A percentile compares a stretch with the other conserved stretches of the same genome.
Conservation (phyloP, 306 rosid species). For the Lithocarpus polystachyus region DNA sequence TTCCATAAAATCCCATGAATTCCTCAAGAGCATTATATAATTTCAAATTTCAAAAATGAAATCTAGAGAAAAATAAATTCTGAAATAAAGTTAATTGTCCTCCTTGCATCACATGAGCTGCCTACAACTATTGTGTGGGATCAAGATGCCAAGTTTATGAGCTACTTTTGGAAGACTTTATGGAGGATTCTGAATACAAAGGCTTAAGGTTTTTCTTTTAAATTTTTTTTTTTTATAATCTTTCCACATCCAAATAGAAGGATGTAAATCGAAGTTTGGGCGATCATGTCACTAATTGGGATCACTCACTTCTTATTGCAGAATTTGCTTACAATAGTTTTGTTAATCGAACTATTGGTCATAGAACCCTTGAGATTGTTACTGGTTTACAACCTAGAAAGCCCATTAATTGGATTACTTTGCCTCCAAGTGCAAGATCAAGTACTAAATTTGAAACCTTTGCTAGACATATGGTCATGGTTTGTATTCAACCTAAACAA, state of each 20-base stretch:
- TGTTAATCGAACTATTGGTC: background rate
- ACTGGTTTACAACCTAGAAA: background rate
- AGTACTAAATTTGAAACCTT: background rate
- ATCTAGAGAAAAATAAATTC: too few species aligned
- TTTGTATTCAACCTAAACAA: background rate
- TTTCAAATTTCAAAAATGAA: too few species aligned
- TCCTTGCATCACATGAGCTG: too few species aligned
- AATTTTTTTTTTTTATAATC: too few species aligned
- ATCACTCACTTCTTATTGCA: background rate
- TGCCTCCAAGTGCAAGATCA: background rate
- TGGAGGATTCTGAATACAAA: background rate
- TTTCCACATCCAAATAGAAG: background rate
- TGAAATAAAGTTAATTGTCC: too few species aligned
- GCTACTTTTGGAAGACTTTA: background rate
- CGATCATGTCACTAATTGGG: background rate
- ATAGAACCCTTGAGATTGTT: background rate
- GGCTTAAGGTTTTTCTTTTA: background rate
- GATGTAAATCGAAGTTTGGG: background rate
- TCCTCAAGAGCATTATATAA: too few species aligned
- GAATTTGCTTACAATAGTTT: constrained; percentile 1
- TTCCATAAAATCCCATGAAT: too few species aligned
- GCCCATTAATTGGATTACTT: background rate
- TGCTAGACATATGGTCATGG: background rate
- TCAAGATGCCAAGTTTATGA: background rate
- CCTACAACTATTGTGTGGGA: too few species aligned